Evolutionary conservation across 2,329 filamentous ascomycete species (phyloP), one percentile per base, ranked within the genome.

Genomic region (Colletotrichum tropicale): DNA sequence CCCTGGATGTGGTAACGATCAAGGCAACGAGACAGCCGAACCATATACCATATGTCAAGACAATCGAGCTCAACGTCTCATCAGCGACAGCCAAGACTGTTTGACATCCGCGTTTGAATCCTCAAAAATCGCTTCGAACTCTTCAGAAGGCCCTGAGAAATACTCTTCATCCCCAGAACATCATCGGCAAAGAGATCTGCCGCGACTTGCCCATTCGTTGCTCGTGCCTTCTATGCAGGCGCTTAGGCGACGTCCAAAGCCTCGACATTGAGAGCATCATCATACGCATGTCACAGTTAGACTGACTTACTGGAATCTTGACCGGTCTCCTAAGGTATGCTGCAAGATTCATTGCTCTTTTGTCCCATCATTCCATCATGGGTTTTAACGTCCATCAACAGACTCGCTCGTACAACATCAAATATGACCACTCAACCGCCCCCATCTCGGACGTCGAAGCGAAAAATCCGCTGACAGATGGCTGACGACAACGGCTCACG

Each of bases 21-120:
- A 21, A 4, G 43, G 0, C 2, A 21, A 13, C 43, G 1, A 13
- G n/a, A 48, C 4, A 7, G 18, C 10, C n/a, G n/a, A 21, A 48
- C 2, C 9, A 13, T 0, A 6, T 21, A n/a, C n/a, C 43, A n/a
- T 3, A 48, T 1, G 6, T 21, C 43, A 0, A 12, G 18, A 2
- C 18, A 43, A n/a, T 6, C 43, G n/a, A 48, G 10, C 21, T 48
- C n/a, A n/a, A 48, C 0, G 43, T 4, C n/a, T 10, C n/a, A 48
- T 48, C 6, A 21, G 6, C n/a, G n/a, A 48, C 5, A 48, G 43
- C 10, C 5, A n/a, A 4, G 10, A 12, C 0, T 48, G 1, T 7
- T 48, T 3, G 18, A 21, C n/a, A 6, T 7, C 0, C 43, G n/a
- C 9, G n/a, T 7, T 48, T 48, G 10, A 48, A 6, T 13, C 1